Evolutionary conservation across 2,329 filamentous ascomycete species (phyloP).

Genomic region (Dryadomyces quercivorus): DNA sequence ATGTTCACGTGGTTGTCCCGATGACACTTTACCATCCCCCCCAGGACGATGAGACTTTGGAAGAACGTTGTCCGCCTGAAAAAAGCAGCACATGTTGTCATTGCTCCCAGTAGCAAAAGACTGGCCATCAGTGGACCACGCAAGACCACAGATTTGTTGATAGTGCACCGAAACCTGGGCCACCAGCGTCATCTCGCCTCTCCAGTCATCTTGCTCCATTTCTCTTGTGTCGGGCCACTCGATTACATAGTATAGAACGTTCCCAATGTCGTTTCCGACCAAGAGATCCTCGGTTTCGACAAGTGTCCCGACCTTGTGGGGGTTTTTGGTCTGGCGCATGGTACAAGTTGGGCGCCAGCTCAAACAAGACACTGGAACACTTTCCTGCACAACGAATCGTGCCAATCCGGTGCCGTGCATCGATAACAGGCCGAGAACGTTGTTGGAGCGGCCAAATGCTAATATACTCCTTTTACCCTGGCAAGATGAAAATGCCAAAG

Average conservation of each 20-base stretch:
- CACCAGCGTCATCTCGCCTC: slow-evolving; percentile 65
- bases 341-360: slow-evolving; percentile 61
- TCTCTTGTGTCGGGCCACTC: slow-evolving; percentile 67
- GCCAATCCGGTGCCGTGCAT: slow-evolving; percentile 40
- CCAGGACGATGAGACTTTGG: background rate
- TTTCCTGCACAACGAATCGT: slow-evolving; percentile 54
- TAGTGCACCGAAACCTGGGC: slow-evolving; percentile 66
- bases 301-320: slow-evolving; percentile 29
- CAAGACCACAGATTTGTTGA: slow-evolving; percentile 87
- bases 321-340: slow-evolving; percentile 38
- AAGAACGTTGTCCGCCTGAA: slow-evolving; percentile 53
- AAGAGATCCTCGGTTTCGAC: slow-evolving; percentile 72
- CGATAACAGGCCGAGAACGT: slow-evolving; percentile 66
- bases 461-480: slow-evolving; percentile 68
- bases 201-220: slow-evolving; percentile 54
- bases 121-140: slow-evolving; percentile 67
- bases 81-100: slow-evolving; percentile 79
- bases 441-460: slow-evolving; percentile 71
- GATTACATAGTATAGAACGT: slow-evolving; percentile 77
- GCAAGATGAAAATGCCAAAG: slow-evolving; percentile 77
- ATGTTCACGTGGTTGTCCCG: background rate
- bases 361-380: slow-evolving; percentile 63
- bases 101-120: slow-evolving; percentile 84
- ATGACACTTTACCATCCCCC: background rate
- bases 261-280: slow-evolving; percentile 72